Evolutionary conservation across 1,284 basidiomycete species (phyloP).

Genomic region (Moesziomyces antarcticus): DNA sequence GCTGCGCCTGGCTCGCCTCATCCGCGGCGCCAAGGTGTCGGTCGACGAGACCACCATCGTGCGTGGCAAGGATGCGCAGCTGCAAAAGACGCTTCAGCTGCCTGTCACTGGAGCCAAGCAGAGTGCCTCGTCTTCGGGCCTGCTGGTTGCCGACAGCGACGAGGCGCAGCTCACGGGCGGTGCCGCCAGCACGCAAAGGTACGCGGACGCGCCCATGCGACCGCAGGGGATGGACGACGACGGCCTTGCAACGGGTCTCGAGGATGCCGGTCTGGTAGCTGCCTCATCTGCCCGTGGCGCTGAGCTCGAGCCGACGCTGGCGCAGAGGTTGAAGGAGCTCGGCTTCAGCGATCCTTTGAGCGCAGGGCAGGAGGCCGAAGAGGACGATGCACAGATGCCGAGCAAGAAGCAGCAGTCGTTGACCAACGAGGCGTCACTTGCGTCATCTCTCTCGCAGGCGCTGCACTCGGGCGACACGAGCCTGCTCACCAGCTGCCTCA

Average conservation of each 20-base stretch:
- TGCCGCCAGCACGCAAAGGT: constrained; percentile 45
- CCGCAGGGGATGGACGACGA: constrained; percentile 38
- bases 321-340: constrained; percentile 55
- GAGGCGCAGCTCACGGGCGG: constrained; percentile 45
- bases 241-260: constrained; percentile 22
- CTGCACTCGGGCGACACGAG: constrained; percentile 92
- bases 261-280: constrained; percentile 29
- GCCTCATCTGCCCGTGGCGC: constrained; percentile 10
- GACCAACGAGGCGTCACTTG: constrained; percentile 85
- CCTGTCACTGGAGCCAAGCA: constrained; percentile 19
- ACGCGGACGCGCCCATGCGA: constrained; percentile 45
- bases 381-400: constrained; percentile 33
- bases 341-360: constrained; percentile 38
- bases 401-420: constrained; percentile 62
- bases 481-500: constrained; percentile 86
- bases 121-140: constrained; percentile 4
- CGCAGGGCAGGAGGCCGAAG: constrained; percentile 38
- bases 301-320: constrained; percentile 51
- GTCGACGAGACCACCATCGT: constrained; percentile 48
- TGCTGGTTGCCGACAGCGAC: constrained; percentile 28
- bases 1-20: constrained; percentile 51
- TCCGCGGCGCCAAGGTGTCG: constrained; percentile 59
- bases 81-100: constrained; percentile 29
- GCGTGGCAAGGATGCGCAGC: constrained; percentile 28
- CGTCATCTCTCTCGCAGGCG: constrained; percentile 94